Percentiles rank a stretch among this genome's conserved stretches.
Evolutionary conservation across 2,329 filamentous ascomycete genomes (phyloP).

Genomic region (Ophiostoma perfectum): DNA sequence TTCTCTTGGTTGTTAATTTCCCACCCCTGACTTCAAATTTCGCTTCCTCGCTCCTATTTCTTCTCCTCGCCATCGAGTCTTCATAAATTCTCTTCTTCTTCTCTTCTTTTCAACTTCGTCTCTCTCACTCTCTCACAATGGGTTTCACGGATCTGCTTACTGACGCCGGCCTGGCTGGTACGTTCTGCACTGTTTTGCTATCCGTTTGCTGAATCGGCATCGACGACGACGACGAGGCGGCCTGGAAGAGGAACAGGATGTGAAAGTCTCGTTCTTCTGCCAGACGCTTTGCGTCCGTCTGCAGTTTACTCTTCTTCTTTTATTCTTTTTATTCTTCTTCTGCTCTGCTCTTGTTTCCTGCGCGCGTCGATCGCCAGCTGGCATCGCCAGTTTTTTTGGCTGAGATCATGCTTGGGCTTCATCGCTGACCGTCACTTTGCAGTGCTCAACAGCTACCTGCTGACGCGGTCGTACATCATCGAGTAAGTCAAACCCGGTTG

Average conservation of each 20-base stretch:
- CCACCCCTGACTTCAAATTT: conserved; percentile 13
- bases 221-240: not conserved
- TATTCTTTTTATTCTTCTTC: conserved; percentile 6
- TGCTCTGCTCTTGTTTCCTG: conserved; percentile 14
- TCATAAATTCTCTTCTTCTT: conserved; percentile 19
- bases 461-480: conserved; percentile 67
- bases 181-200: conserved; percentile 23
- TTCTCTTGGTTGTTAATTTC: conserved; percentile 15
- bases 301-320: not conserved
- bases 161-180: conserved; percentile 31
- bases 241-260: not conserved
- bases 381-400: not conserved
- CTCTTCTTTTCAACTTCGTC: not conserved
- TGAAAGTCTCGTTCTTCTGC: not conserved
- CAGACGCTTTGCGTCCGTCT: conserved; percentile 3
- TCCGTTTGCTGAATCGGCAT: conserved; percentile 17
- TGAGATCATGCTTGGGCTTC: not conserved
- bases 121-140: conserved; percentile 26
- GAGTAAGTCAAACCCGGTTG: conserved; percentile 53
- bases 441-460: conserved; percentile 62
- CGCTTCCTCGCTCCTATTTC: conserved; percentile 14
- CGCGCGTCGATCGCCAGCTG: conserved; percentile 14
- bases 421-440: conserved; percentile 24
- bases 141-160: conserved; percentile 32
- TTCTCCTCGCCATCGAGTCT: conserved; percentile 3